Percentiles rank a stretch among this genome's conserved stretches.
Conservation (phyloP, 176 grass and related monocot species). For the Triticum monococcum region DNA sequence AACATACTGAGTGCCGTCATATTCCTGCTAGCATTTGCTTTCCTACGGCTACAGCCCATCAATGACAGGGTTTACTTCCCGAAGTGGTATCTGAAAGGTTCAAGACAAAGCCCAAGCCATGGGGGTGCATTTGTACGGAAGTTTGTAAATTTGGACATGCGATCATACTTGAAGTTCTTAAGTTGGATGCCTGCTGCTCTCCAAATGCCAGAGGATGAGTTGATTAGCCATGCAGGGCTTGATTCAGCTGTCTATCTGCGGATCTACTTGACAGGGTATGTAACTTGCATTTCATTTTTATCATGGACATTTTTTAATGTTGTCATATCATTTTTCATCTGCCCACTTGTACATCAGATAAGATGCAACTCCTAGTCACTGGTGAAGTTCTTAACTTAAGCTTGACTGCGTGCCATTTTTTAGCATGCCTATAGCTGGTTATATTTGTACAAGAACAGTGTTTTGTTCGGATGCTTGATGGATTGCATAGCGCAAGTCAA, state of each 20-base stretch:
- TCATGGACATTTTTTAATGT: neutral
- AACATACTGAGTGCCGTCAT: slow-evolving; percentile 71
- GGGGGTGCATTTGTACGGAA: slow-evolving; percentile 67
- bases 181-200: slow-evolving; percentile 93
- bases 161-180: slow-evolving; percentile 87
- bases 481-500: neutral
- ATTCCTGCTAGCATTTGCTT: slow-evolving; percentile 89
- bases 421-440: neutral
- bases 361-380: neutral
- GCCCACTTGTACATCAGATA: slow-evolving; percentile 5
- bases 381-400: neutral
- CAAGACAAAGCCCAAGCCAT: slow-evolving; percentile 77
- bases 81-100: slow-evolving; percentile 98
- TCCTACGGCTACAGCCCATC: slow-evolving; percentile 89
- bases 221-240: slow-evolving; percentile 95
- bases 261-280: slow-evolving; percentile 92
- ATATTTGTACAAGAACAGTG: neutral
- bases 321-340: slow-evolving; percentile 8
- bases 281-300: slow-evolving; percentile 16
- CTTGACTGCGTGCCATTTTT: neutral
- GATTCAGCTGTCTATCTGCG: slow-evolving; percentile 96
- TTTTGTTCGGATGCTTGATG: neutral
- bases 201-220: slow-evolving; percentile 94
- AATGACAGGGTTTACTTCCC: slow-evolving; percentile 99
- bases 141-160: slow-evolving; percentile 93